These are phyloP conservation scores for Aphanoascus verrucosus DNA, from an alignment of 2,329 filamentous ascomycete species.

Conservation along the genomic window DNA sequence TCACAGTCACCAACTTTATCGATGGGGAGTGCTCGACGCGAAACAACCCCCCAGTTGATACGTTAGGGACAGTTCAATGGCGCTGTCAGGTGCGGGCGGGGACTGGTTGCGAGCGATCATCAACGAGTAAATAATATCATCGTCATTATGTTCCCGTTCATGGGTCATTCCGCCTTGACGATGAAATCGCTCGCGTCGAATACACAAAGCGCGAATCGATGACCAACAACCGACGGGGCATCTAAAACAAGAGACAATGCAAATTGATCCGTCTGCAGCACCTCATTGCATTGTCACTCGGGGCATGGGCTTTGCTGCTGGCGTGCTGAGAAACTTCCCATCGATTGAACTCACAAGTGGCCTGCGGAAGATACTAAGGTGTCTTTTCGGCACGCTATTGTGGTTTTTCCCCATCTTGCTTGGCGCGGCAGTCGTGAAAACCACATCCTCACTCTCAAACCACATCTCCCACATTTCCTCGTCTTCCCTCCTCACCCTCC, in stretches of 20 bases:
- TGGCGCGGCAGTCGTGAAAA: conserved; percentile 4
- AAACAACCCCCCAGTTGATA: background rate
- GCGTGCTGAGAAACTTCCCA: background rate
- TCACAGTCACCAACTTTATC: background rate
- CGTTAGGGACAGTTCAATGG: background rate
- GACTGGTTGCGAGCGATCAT: background rate
- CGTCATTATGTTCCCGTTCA: background rate
- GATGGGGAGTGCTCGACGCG: background rate
- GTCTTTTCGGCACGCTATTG: background rate
- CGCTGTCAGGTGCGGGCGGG: background rate
- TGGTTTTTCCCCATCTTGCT: conserved; percentile 6
- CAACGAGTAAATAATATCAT: background rate
- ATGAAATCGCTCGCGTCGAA: background rate
- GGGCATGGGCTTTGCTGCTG: background rate
- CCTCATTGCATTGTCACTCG: background rate
- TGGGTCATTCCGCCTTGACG: background rate
- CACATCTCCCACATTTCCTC: conserved; percentile 7
- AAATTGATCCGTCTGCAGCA: background rate
- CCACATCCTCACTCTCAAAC: conserved; percentile 6
- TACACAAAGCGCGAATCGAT: background rate
- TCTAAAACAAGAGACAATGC: background rate
- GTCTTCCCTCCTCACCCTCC: background rate
- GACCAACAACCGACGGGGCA: background rate
- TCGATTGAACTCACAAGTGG: background rate
- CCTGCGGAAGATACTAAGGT: background rate